A percentile compares a stretch with the other conserved stretches of the same genome.
phyloP scores from a whole-genome alignment of 352 stramenopile species.

The Plasmopara halstedii region DNA sequence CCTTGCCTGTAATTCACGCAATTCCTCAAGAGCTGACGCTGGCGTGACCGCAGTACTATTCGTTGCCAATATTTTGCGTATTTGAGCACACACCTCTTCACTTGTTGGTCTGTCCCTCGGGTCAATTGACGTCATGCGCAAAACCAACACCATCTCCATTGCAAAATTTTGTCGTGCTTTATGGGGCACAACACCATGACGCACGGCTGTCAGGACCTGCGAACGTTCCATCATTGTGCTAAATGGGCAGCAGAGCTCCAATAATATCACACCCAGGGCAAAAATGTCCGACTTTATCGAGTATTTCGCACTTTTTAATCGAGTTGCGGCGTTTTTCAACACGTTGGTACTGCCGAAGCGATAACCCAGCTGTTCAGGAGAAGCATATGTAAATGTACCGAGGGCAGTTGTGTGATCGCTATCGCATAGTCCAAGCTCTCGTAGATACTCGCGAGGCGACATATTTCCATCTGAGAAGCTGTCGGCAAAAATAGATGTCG shows the following conservation, averaged over 20 bases:
- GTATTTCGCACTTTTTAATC: conserved; percentile 69
- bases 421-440: conserved; percentile 19
- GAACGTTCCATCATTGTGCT: conserved; percentile 83
- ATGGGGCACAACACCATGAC: conserved; percentile 72
- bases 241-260: conserved; percentile 80
- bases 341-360: conserved; percentile 35
- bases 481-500: conserved; percentile 47
- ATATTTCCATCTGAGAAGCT: conserved; percentile 6
- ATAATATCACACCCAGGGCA: conserved; percentile 69
- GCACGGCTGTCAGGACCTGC: conserved; percentile 69
- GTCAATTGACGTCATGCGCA: conserved; percentile 72
- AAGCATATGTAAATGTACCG: conserved; percentile 79
- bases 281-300: conserved; percentile 84
- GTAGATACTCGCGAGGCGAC: conserved; percentile 14
- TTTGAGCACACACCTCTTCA: conserved; percentile 51
- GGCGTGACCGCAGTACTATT: conserved; percentile 25
- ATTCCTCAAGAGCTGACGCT: conserved; percentile 48
- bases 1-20: conserved; percentile 53
- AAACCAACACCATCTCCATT: conserved; percentile 62
- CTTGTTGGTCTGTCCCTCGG: conserved; percentile 50
- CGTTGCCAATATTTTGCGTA: conserved; percentile 36
- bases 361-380: conserved; percentile 76
- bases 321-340: conserved; percentile 30
- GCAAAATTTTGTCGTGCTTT: conserved; percentile 52
- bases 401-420: conserved; percentile 72